phyloP scores from a whole-genome alignment of 2,329 filamentous ascomycete species.

The Ophidiomyces ophidiicola region DNA sequence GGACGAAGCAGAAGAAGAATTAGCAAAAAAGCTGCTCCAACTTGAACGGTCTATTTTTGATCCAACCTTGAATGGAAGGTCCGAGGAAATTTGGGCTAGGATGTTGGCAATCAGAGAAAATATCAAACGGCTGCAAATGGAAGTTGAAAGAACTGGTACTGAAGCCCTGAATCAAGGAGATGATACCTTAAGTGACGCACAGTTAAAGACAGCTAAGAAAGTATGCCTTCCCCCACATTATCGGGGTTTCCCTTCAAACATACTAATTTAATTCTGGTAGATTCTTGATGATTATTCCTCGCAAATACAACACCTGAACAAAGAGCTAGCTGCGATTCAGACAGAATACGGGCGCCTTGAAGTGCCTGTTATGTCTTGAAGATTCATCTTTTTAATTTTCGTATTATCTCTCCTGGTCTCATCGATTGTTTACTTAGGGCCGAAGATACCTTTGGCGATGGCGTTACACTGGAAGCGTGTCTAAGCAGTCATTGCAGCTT shows the following conservation, averaged over 20 bases:
- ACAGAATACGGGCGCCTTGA: slow-evolving; percentile 49
- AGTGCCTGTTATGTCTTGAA: slow-evolving; percentile 20
- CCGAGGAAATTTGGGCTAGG: slow-evolving; percentile 55
- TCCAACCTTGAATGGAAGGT: slow-evolving; percentile 46
- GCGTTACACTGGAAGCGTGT: slow-evolving; percentile 2
- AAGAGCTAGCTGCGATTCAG: slow-evolving; percentile 47
- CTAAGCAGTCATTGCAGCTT: neutral
- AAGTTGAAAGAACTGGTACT: slow-evolving; percentile 45
- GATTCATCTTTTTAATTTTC: neutral
- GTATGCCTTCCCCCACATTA: slow-evolving; percentile 28
- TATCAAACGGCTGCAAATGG: slow-evolving; percentile 46
- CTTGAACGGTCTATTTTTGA: slow-evolving; percentile 49
- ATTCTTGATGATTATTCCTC: slow-evolving; percentile 40
- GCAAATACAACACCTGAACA: slow-evolving; percentile 46
- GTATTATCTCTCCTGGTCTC: neutral
- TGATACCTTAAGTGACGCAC: slow-evolving; percentile 43
- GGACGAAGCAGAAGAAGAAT: slow-evolving; percentile 50
- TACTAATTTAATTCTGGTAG: slow-evolving; percentile 21
- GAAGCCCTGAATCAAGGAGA: slow-evolving; percentile 30
- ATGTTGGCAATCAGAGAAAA: slow-evolving; percentile 52
- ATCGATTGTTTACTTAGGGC: no score
- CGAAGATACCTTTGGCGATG: slow-evolving; percentile 1
- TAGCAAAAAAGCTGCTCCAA: slow-evolving; percentile 49
- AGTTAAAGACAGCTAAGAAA: slow-evolving; percentile 50
- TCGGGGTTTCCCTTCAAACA: slow-evolving; percentile 23